Evolutionary conservation across 345 rosid genomes (phyloP).

Genomic region (Gossypium herbaceum): DNA sequence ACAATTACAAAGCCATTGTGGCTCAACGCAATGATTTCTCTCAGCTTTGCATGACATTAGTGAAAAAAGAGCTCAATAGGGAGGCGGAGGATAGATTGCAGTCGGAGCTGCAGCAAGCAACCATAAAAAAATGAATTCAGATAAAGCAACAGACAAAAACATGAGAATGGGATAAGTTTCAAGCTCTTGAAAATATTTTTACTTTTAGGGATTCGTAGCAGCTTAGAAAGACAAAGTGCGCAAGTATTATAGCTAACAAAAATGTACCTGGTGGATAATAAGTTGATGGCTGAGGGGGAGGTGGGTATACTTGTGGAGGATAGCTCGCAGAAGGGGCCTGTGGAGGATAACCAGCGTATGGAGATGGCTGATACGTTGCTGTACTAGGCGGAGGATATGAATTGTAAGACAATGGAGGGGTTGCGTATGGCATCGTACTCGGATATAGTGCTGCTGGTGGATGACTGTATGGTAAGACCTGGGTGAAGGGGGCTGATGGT

Average conservation of each 20-base stretch:
- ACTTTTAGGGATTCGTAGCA: too few relatives aligned
- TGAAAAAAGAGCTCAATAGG: conserved; percentile 5
- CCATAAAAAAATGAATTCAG: not conserved
- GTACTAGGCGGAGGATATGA: conserved; percentile 12
- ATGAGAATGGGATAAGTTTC: not conserved
- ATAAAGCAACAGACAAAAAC: not conserved
- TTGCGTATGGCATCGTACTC: not conserved
- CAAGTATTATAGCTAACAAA: not conserved
- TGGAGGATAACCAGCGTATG: conserved; percentile 2
- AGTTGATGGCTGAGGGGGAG: conserved; percentile 19
- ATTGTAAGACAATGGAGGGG: not conserved
- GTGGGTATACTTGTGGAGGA: conserved; percentile 26
- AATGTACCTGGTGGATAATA: conserved; percentile 36
- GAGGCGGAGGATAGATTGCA: conserved; percentile 9
- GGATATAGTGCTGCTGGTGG: conserved; percentile 22
- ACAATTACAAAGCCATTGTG: conserved; percentile 1
- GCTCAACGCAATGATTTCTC: not conserved
- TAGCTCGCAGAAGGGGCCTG: conserved; percentile 14
- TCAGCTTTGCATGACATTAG: not conserved
- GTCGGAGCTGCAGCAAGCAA: not conserved
- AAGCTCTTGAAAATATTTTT: not conserved
- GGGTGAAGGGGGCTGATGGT: conserved; percentile 8
- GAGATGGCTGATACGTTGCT: conserved; percentile 20
- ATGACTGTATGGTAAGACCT: conserved; percentile 17
- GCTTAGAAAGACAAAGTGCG: not conserved